phyloP scores from a whole-genome alignment of 805 yeast genomes.

The Scheffersomyces coipomensis region DNA sequence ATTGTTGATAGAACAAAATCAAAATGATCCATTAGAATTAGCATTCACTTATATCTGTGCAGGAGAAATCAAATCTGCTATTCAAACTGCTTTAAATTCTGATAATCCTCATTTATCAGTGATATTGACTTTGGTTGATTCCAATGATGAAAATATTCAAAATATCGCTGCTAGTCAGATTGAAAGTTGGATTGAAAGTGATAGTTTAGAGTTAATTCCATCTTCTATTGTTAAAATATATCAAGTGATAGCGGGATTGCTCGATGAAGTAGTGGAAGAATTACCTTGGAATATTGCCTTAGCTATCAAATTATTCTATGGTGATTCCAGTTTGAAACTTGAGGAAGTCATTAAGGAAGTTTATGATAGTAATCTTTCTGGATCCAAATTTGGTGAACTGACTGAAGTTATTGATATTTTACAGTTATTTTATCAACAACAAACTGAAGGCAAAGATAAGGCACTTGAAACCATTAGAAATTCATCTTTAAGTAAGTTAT shows the following conservation, averaged over 20 bases:
- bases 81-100: conserved; percentile 56
- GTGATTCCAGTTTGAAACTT: conserved; percentile 29
- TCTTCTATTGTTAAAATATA: conserved; percentile 54
- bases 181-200: conserved; percentile 55
- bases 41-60: conserved; percentile 51
- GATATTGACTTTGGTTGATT: conserved; percentile 66
- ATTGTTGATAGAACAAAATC: conserved; percentile 14
- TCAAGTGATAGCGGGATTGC: conserved; percentile 58
- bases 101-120: conserved; percentile 70
- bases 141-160: conserved; percentile 60
- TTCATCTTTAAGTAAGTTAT: conserved; percentile 29
- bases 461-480: neutral
- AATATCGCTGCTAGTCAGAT: conserved; percentile 61
- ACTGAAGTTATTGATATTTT: conserved; percentile 18
- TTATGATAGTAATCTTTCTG: neutral
- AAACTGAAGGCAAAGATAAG: neutral
- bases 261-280: conserved; percentile 36
- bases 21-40: conserved; percentile 45
- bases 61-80: conserved; percentile 63
- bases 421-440: conserved; percentile 10
- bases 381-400: conserved; percentile 9
- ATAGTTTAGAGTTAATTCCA: conserved; percentile 45
- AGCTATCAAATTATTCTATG: conserved; percentile 62
- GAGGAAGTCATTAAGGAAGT: conserved; percentile 10
- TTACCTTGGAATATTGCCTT: conserved; percentile 69